Percentiles rank a stretch among this genome's conserved stretches.
Evolutionary conservation across 2,329 filamentous ascomycete species (phyloP).

Genomic region (Blumeria hordei): DNA sequence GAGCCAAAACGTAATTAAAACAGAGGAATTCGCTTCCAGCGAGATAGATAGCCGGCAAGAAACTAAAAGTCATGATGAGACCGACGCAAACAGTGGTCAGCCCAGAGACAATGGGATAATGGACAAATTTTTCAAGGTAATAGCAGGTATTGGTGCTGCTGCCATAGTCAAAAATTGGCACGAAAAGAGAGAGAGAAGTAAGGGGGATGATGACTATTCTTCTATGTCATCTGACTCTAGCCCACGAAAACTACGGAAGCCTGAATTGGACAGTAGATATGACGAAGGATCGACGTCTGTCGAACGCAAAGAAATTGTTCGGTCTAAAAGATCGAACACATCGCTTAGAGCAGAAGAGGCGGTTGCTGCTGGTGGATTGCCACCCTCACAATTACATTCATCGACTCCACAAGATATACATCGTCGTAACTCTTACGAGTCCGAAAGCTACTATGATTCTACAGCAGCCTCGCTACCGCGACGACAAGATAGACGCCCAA

Average conservation of each 20-base stretch:
- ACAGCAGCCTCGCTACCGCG: constrained; percentile 34
- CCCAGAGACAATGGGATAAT: constrained; percentile 29
- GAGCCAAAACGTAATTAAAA: constrained; percentile 6
- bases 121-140: constrained; percentile 33
- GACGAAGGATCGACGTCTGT: constrained; percentile 20
- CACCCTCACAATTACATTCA: constrained; percentile 21
- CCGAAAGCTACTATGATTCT: constrained; percentile 32
- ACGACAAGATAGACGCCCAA: constrained; percentile 22
- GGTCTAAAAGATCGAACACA: constrained; percentile 18
- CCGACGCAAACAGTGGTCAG: constrained; percentile 28
- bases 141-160: constrained; percentile 36
- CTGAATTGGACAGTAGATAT: constrained; percentile 17
- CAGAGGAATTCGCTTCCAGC: constrained; percentile 27
- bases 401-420: constrained; percentile 17
- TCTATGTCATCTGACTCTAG: constrained; percentile 38
- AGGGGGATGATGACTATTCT: constrained; percentile 32
- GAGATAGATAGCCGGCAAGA: constrained; percentile 22
- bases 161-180: constrained; percentile 34
- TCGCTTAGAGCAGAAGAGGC: constrained; percentile 24
- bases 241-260: constrained; percentile 18
- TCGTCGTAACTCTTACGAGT: constrained; percentile 25
- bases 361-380: constrained; percentile 20
- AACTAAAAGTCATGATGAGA: constrained; percentile 29
- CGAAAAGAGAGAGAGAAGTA: constrained; percentile 24
- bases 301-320: constrained; percentile 10